Conservation (phyloP, 2,329 filamentous ascomycete genomes). For the Tolypocladium paradoxum region DNA sequence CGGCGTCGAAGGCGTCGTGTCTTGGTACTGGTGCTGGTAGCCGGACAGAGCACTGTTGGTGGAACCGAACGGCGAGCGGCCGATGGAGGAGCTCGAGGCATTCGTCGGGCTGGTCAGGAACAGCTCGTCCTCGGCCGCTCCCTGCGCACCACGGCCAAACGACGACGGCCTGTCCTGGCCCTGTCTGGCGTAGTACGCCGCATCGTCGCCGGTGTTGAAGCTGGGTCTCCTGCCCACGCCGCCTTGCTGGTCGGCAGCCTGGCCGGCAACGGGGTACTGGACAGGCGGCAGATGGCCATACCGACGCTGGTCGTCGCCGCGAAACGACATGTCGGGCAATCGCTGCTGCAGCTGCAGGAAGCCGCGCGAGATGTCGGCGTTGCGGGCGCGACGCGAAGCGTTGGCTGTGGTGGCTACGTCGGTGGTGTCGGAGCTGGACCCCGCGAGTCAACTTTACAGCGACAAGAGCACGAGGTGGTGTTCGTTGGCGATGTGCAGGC, state of each 20-base stretch:
- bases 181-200: slow-evolving; percentile 34
- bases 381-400: not conserved
- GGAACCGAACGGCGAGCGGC: slow-evolving; percentile 29
- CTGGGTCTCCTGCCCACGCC: slow-evolving; percentile 47
- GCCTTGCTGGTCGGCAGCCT: slow-evolving; percentile 14
- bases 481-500: not conserved
- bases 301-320: slow-evolving; percentile 49
- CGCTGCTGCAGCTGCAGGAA: not conserved
- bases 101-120: slow-evolving; percentile 44
- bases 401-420: not conserved
- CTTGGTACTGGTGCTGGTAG: slow-evolving; percentile 41
- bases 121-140: slow-evolving; percentile 43
- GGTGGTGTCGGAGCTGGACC: slow-evolving; percentile 3
- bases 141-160: slow-evolving; percentile 1
- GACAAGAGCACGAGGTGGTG: not conserved
- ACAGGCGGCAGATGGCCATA: slow-evolving; percentile 58
- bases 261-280: slow-evolving; percentile 45
- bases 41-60: slow-evolving; percentile 34
- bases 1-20: slow-evolving; percentile 30
- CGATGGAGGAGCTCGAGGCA: slow-evolving; percentile 8
- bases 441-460: slow-evolving; percentile 10
- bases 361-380: not conserved
- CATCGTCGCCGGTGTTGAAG: slow-evolving; percentile 69
- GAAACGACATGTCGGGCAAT: slow-evolving; percentile 45
- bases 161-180: slow-evolving; percentile 10